These are phyloP conservation scores for Mortierella hygrophila DNA, from an alignment of 192 early-diverging fungal species.

Conservation along the genomic window DNA sequence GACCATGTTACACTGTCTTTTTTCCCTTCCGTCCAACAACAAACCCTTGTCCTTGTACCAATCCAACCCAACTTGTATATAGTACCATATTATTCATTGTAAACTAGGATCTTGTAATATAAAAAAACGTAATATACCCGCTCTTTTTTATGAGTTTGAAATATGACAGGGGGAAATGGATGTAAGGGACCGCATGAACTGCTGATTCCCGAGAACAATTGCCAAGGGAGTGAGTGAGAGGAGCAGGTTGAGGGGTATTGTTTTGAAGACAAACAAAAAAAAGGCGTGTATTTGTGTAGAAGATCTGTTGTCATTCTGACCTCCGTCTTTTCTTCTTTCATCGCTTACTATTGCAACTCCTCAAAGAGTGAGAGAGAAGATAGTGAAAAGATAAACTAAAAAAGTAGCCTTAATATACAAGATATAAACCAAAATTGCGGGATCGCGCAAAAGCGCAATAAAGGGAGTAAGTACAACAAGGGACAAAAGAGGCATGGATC, in stretches of 20 bases:
- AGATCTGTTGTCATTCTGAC: background rate
- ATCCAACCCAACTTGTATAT: background rate
- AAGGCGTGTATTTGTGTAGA: background rate
- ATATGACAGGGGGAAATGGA: background rate
- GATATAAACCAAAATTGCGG: background rate
- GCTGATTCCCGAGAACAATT: background rate
- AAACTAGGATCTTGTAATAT: background rate
- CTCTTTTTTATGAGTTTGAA: background rate
- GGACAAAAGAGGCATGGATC: background rate
- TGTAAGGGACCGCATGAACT: background rate
- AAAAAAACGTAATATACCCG: constrained; percentile 2
- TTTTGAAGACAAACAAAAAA: background rate
- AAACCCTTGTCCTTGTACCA: background rate
- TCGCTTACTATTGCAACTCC: background rate
- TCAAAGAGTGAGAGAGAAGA: background rate
- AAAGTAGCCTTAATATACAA: no score
- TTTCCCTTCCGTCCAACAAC: background rate
- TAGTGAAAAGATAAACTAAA: no score
- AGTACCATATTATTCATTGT: background rate
- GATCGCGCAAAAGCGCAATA: background rate
- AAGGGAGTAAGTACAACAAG: background rate
- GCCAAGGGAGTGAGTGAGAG: no score
- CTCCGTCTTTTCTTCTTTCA: background rate
- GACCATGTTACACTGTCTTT: background rate
- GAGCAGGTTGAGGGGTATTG: background rate